Base-by-base conservation (phyloP, 805 yeast species). In the Candida cerambycidarum region DNA sequence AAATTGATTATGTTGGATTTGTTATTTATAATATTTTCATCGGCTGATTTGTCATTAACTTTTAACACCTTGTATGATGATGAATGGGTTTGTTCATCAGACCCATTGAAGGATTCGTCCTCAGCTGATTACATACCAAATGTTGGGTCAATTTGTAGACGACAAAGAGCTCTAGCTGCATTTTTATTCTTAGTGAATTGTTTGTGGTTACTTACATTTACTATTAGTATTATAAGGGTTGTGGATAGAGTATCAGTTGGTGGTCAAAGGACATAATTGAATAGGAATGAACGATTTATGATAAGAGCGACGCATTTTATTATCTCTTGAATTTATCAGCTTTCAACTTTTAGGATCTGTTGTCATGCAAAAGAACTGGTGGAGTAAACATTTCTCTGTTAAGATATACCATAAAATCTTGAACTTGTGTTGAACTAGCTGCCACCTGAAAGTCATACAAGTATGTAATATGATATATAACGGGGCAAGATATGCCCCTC, bases 31-130 rank as follows among this genome's bases (percentile, higher is more conserved):
- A 89, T 92, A 16, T 87, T 90, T 57, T 82, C 89, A 12, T 79
- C 95, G 34, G 97, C 97, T 1, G 90, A 89, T 59, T 63, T 92
- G 42, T 81, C 97, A 4, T 71, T 92, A 28, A 79, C 97, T 3
- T 89, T 89, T 67, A 84, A 89, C 58, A 82, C 96, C 0, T 67
- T 90, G 39, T 85, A 70, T 57, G 97, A 89, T 58, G 71, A 73
- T 32, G 75, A 80, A 53, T 92, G 97, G 97, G 92, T 87, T 7
- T 90, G 76, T 51, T 41, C 54, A 10, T 44, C 45, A 30, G 71
- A 70, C 43, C 55, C 50, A 11, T 47, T 39, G 10, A 36, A 50
- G 23, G 50, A 47, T 30, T 46, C 32, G 7, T 49, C 19, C 37
- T 66, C 61, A 11, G 43, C 55, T 6, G 41, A 45, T 27, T 46